These are phyloP conservation scores for Entoloma clypeatum DNA, from an alignment of 1,284 basidiomycete genomes.

Conservation along the genomic window DNA sequence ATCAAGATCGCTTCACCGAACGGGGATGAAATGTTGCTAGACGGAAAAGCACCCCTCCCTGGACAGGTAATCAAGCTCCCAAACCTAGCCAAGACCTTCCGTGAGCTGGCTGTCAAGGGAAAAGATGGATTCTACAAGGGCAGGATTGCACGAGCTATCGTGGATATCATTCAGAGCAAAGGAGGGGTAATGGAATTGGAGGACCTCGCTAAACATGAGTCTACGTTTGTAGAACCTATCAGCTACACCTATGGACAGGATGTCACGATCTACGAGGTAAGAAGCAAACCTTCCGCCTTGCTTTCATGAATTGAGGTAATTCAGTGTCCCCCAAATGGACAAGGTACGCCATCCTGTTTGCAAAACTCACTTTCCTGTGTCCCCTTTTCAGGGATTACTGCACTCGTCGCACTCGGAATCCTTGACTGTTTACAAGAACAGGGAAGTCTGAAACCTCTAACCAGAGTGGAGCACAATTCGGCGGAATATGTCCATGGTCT, in stretches of 20 bases:
- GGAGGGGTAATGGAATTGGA: constrained; percentile 90
- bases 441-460: constrained; percentile 65
- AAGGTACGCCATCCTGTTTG: constrained; percentile 51
- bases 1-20: constrained; percentile 83
- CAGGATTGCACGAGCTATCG: constrained; percentile 83
- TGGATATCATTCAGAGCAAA: constrained; percentile 76
- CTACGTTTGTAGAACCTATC: constrained; percentile 84
- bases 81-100: constrained; percentile 82
- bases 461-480: constrained; percentile 85
- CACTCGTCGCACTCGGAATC: constrained; percentile 88
- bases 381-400: constrained; percentile 66
- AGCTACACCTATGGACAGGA: constrained; percentile 82
- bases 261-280: constrained; percentile 82
- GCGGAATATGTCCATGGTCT: constrained; percentile 84
- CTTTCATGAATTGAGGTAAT: constrained; percentile 11
- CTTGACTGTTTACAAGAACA: constrained; percentile 81
- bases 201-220: constrained; percentile 79
- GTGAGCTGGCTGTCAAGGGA: constrained; percentile 74
- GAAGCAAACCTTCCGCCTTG: constrained; percentile 16
- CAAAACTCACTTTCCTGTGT: background rate
- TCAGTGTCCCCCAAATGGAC: constrained; percentile 91
- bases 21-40: constrained; percentile 79
- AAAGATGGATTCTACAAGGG: constrained; percentile 94
- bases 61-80: constrained; percentile 79
- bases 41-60: constrained; percentile 75